Evolutionary conservation across 306 rosid genomes (phyloP).

Genomic region (Sesbania bispinosa): DNA sequence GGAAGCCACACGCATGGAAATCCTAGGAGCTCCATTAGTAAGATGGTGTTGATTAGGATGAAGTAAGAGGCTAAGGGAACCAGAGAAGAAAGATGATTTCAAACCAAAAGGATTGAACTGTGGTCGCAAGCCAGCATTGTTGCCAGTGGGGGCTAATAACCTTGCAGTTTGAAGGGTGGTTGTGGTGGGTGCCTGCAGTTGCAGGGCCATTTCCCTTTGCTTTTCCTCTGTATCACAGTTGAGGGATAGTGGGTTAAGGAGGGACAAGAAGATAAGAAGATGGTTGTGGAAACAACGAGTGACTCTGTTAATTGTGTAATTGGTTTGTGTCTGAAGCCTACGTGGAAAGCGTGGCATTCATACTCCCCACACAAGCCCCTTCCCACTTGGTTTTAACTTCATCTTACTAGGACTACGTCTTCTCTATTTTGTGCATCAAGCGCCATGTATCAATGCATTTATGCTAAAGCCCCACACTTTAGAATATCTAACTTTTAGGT

Average conservation of each 20-base stretch:
- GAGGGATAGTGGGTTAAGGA: neutral
- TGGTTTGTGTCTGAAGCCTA: constrained; percentile 25
- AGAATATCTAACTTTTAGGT: neutral
- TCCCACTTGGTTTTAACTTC: neutral
- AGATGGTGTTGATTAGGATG: constrained; percentile 29
- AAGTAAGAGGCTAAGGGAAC: constrained; percentile 37
- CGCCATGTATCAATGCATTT: neutral
- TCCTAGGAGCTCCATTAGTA: constrained; percentile 43
- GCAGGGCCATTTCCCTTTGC: constrained; percentile 44
- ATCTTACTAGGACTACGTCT: too few species aligned
- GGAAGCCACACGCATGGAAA: constrained; percentile 88
- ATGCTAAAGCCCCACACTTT: neutral
- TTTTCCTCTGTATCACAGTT: neutral
- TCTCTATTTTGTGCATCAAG: neutral
- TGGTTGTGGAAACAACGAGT: constrained; percentile 5
- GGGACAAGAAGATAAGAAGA: constrained; percentile 32
- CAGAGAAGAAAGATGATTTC: constrained; percentile 53
- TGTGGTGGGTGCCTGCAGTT: constrained; percentile 40
- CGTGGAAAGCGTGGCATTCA: constrained; percentile 35
- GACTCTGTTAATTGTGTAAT: neutral
- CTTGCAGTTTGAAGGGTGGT: constrained; percentile 22
- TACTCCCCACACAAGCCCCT: constrained; percentile 32
- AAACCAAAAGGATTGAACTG: constrained; percentile 35
- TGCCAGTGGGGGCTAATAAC: constrained; percentile 24
- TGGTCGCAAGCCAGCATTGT: constrained; percentile 40